These are phyloP conservation scores for Neoboletus magnificus DNA, from an alignment of 768 basidiomycete genomes.

Conservation along the genomic window DNA sequence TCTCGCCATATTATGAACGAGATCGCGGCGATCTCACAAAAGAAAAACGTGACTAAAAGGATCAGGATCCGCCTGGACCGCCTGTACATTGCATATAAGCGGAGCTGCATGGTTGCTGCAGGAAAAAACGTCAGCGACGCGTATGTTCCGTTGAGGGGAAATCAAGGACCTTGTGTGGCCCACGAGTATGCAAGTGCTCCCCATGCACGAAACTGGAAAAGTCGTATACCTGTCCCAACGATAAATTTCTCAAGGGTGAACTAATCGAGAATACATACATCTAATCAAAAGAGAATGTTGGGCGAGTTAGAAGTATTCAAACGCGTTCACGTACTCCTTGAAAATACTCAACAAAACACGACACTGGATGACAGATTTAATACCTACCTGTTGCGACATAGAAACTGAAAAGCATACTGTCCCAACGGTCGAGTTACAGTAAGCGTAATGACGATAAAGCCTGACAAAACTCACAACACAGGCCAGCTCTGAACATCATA, in stretches of 20 bases:
- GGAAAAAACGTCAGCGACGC: conserved; percentile 3
- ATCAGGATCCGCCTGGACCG: conserved; percentile 20
- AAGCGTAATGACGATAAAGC: neutral
- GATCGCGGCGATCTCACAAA: conserved; percentile 25
- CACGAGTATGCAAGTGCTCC: conserved; percentile 31
- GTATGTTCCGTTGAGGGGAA: neutral
- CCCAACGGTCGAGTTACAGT: neutral
- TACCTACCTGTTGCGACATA: conserved; percentile 18
- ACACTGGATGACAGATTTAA: neutral
- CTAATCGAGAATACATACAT: conserved; percentile 13
- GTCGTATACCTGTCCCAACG: conserved; percentile 16
- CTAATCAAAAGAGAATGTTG: conserved; percentile 4
- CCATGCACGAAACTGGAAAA: conserved; percentile 33
- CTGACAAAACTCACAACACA: conserved; percentile 17
- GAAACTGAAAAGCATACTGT: conserved; percentile 22
- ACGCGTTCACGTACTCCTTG: conserved; percentile 22
- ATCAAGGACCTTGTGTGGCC: conserved; percentile 29
- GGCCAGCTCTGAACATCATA: conserved; percentile 10
- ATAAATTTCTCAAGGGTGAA: neutral
- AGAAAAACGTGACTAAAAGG: conserved; percentile 17
- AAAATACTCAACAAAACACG: neutral
- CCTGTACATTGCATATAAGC: conserved; percentile 33
- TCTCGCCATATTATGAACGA: conserved; percentile 24
- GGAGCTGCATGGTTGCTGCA: conserved; percentile 32
- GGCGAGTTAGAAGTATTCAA: neutral